Conservation (phyloP, 1,139 yeast genomes). For the Protomyces inouyei region DNA sequence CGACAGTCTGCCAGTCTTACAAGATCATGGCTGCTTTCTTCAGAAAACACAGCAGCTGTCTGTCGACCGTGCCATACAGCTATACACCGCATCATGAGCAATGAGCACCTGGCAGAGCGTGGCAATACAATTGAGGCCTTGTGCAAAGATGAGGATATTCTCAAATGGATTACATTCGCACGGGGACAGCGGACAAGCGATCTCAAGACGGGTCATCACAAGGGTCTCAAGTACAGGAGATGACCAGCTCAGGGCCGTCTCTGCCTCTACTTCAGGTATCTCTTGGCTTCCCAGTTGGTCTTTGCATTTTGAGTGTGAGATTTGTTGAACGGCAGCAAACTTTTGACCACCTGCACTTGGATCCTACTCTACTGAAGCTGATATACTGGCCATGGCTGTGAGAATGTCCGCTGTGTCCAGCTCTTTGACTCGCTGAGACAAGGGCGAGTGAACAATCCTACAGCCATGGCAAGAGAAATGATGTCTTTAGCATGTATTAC, state of each 20-base stretch:
- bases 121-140: conserved; percentile 1
- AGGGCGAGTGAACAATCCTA: too few relatives aligned
- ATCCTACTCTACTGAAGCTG: too few relatives aligned
- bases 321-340: too few relatives aligned
- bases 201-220: conserved; percentile 1
- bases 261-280: neutral
- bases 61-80: conserved; percentile 24
- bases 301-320: too few relatives aligned
- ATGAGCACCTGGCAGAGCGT: neutral
- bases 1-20: neutral
- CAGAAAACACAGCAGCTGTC: neutral
- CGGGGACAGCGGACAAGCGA: conserved; percentile 7
- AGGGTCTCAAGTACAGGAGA: conserved; percentile 10
- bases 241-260: neutral
- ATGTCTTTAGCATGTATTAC: conserved; percentile 1
- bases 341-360: too few relatives aligned
- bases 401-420: too few relatives aligned
- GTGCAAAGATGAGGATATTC: conserved; percentile 5
- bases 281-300: too few relatives aligned
- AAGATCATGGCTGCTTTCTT: neutral
- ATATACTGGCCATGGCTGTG: too few relatives aligned
- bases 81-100: conserved; percentile 6
- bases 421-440: too few relatives aligned
- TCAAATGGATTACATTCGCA: conserved; percentile 7
- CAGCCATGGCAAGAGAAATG: neutral